Conservation (phyloP, 257 asterid genomes). For the Jacaranda mimosifolia region DNA sequence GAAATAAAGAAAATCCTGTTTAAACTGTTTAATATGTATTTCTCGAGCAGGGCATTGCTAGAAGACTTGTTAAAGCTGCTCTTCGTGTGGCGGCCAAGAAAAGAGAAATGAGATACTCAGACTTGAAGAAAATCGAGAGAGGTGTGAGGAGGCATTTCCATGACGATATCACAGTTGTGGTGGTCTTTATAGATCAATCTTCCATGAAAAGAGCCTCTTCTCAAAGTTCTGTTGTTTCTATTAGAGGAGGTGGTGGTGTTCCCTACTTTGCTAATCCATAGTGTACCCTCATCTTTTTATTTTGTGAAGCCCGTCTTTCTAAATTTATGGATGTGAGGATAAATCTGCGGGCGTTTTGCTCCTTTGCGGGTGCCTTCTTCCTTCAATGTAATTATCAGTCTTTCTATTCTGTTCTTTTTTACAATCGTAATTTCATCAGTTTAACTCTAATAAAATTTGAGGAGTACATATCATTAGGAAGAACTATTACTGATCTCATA, state of each 20-base stretch:
- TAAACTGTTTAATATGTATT: background rate
- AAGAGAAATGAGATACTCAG: constrained; percentile 93
- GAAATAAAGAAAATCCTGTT: background rate
- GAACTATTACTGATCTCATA: too few relatives aligned
- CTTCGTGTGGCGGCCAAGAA: constrained; percentile 89
- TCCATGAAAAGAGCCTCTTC: constrained; percentile 44
- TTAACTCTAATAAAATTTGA: background rate
- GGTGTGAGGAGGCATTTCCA: constrained; percentile 98
- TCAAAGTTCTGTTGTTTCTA: constrained; percentile 45
- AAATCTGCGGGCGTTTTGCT: background rate
- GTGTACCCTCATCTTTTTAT: background rate
- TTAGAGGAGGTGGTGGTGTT: constrained; percentile 59
- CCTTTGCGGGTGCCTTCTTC: background rate
- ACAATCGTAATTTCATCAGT: background rate
- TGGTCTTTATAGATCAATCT: constrained; percentile 67
- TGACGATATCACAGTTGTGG: constrained; percentile 88
- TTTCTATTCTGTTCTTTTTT: background rate
- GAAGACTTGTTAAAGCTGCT: constrained; percentile 76
- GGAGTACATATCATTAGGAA: too few relatives aligned
- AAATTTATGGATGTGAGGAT: constrained; percentile 3
- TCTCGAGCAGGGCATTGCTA: constrained; percentile 74
- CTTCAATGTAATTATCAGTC: background rate
- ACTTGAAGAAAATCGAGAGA: constrained; percentile 84
- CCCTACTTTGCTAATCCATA: constrained; percentile 47
- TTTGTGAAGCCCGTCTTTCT: constrained; percentile 21